Evolutionary conservation across 2,329 filamentous ascomycete genomes (phyloP).

Genomic region (Falciphora oryzae): DNA sequence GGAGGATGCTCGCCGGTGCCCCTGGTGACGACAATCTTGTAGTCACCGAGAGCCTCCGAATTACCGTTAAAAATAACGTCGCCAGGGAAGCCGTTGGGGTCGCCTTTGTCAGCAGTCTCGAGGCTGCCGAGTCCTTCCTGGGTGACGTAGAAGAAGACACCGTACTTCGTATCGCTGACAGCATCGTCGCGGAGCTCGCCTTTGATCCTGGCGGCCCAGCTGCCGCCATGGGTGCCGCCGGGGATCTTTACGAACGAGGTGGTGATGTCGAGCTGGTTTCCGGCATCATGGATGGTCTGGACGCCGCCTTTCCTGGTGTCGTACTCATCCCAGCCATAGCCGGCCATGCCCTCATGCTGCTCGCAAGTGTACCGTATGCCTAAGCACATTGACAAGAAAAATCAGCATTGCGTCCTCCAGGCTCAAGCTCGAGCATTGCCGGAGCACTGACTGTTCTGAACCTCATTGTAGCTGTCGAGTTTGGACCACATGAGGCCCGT

Average conservation of each 20-base stretch:
- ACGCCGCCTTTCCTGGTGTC: slow-evolving; percentile 82
- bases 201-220: slow-evolving; percentile 82
- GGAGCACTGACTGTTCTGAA: slow-evolving; percentile 59
- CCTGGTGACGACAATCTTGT: slow-evolving; percentile 70
- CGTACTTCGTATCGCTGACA: slow-evolving; percentile 55
- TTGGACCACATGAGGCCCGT: slow-evolving; percentile 85
- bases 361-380: slow-evolving; percentile 83
- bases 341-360: slow-evolving; percentile 87
- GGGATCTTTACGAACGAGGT: slow-evolving; percentile 93
- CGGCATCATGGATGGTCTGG: slow-evolving; percentile 85
- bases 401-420: not conserved
- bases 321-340: slow-evolving; percentile 98
- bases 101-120: slow-evolving; percentile 48
- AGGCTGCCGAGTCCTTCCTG: slow-evolving; percentile 71
- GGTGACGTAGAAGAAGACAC: slow-evolving; percentile 74
- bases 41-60: slow-evolving; percentile 69
- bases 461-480: slow-evolving; percentile 69
- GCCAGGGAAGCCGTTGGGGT: slow-evolving; percentile 42
- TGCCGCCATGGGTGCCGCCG: slow-evolving; percentile 65
- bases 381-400: not conserved
- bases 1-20: slow-evolving; percentile 57
- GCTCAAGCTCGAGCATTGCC: not conserved
- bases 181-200: slow-evolving; percentile 70
- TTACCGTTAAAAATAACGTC: slow-evolving; percentile 67
- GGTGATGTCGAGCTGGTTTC: slow-evolving; percentile 82